Base-by-base conservation (phyloP, 129 eudicot species). In the Artemisia argyi region DNA sequence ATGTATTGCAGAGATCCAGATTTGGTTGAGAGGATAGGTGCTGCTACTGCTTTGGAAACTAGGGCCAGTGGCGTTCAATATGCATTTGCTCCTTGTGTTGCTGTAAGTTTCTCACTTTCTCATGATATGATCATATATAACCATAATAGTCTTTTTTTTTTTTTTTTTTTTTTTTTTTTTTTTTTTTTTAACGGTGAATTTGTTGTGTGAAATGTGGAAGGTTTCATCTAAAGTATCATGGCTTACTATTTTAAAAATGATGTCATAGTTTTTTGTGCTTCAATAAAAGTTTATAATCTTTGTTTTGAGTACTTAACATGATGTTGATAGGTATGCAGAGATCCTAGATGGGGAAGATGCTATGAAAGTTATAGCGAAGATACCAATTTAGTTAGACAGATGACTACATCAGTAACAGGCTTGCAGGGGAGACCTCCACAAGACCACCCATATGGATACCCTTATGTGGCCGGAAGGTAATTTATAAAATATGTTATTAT, bases 301-400 rank as follows among this genome's bases (percentile, higher is more conserved):
- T 51, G 17, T 51, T 17, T 51, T 51, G 17, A 51, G 39, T 39
- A 39, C 4, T 30, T 72, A 28, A 63, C 57, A 53, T 73, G 66
- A 26, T 78, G 61, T 47, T 71, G 52, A 63, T 76, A 89, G 96
- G 98, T 92, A 42, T 81, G 88, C 65, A 85, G 81, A 71, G 98
- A 92, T 76, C 91, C 95, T 42, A 87, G 98, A 78, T 92, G 96
- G 98, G 98, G 98, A 72, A 86, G 98, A 80, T 83, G 88, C 81
- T 92, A 89, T 26, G 98, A 92, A 83, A 81, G 94, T 73, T 92
- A 76, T 61, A 73, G 98, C 26, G 98, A 92, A 79, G 96, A 89
- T 68, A 76, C 94, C n/a, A 69, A 75, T 18, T 56, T 85, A 51
- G 96, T 92, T 68, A 83, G 89, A 69, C 78, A 85, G 85, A 92